These are phyloP conservation scores for Didymella arachidicola DNA, from an alignment of 2,329 filamentous ascomycete species.

Conservation along the genomic window DNA sequence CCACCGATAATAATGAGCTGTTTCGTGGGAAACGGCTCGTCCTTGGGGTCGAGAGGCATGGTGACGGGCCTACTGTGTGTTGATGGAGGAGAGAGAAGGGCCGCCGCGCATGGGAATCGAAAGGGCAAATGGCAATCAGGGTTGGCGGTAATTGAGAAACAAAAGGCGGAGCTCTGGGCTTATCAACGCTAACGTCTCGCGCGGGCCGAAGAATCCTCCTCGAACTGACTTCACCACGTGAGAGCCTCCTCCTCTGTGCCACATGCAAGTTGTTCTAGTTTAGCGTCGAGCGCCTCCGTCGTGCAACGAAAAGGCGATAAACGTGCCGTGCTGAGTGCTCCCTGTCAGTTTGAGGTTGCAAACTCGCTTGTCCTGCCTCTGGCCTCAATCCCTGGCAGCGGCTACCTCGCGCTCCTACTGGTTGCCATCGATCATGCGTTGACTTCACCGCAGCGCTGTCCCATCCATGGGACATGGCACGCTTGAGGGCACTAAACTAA, in stretches of 20 bases:
- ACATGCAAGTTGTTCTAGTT: conserved; percentile 28
- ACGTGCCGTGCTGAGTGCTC: conserved; percentile 15
- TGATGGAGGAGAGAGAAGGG: conserved; percentile 18
- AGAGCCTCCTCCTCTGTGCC: conserved; percentile 22
- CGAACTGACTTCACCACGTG: conserved; percentile 22
- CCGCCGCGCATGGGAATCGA: conserved; percentile 25
- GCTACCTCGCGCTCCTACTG: background rate
- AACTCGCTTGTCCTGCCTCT: conserved; percentile 26
- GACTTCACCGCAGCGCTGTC: background rate
- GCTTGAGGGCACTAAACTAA: conserved; percentile 5
- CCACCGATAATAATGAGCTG: conserved; percentile 56
- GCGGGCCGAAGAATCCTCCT: conserved; percentile 19
- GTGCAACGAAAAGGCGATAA: conserved; percentile 22
- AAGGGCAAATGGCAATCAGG: conserved; percentile 23
- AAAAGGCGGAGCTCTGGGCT: conserved; percentile 21
- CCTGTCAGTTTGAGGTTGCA: conserved; percentile 19
- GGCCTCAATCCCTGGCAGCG: conserved; percentile 12
- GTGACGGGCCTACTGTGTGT: conserved; percentile 29
- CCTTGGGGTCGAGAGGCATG: conserved; percentile 45
- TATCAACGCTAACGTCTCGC: conserved; percentile 23
- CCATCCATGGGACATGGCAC: background rate
- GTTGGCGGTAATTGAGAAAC: conserved; percentile 20
- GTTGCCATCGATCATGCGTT: conserved; percentile 1
- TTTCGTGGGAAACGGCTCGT: conserved; percentile 55
- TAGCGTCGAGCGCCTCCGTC: conserved; percentile 18